Evolutionary conservation across 768 basidiomycete genomes (phyloP).

Genomic region (Lyophyllum atratum): DNA sequence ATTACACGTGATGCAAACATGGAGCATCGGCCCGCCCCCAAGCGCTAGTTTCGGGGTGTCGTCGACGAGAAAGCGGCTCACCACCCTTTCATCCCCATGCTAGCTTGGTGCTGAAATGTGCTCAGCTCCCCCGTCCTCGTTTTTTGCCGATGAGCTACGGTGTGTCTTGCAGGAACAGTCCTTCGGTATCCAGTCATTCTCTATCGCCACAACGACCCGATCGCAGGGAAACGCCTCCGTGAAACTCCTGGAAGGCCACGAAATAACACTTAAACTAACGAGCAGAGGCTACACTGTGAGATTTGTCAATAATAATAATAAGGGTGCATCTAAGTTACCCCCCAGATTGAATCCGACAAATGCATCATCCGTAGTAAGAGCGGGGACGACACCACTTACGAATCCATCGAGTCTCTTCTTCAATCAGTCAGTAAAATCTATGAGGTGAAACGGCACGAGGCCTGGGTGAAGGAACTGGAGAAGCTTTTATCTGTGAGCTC

Average conservation of each 20-base stretch:
- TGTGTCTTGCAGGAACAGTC: slow-evolving; percentile 59
- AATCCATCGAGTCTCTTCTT: slow-evolving; percentile 63
- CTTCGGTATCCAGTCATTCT: slow-evolving; percentile 54
- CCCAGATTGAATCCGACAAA: slow-evolving; percentile 10
- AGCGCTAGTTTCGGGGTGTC: too few species aligned
- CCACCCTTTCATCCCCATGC: background rate
- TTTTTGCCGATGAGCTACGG: slow-evolving; percentile 52
- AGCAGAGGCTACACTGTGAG: slow-evolving; percentile 59
- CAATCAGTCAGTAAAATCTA: slow-evolving; percentile 58
- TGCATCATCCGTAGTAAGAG: background rate
- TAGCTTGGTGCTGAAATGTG: slow-evolving; percentile 3
- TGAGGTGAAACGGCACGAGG: slow-evolving; percentile 43
- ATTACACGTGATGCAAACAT: background rate
- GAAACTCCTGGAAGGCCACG: slow-evolving; percentile 56
- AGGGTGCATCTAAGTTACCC: background rate
- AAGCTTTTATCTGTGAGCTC: slow-evolving; percentile 26
- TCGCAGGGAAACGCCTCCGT: slow-evolving; percentile 56
- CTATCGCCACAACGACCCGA: slow-evolving; percentile 37
- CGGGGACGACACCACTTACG: slow-evolving; percentile 38
- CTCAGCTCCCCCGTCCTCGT: slow-evolving; percentile 25
- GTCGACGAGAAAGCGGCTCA: too few species aligned
- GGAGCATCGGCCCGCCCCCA: background rate
- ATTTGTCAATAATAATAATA: slow-evolving; percentile 1
- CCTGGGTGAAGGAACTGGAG: slow-evolving; percentile 50
- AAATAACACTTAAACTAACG: slow-evolving; percentile 48